phyloP scores from a whole-genome alignment of 1,284 basidiomycete species.

The Sanguinoderma infundibulare region DNA sequence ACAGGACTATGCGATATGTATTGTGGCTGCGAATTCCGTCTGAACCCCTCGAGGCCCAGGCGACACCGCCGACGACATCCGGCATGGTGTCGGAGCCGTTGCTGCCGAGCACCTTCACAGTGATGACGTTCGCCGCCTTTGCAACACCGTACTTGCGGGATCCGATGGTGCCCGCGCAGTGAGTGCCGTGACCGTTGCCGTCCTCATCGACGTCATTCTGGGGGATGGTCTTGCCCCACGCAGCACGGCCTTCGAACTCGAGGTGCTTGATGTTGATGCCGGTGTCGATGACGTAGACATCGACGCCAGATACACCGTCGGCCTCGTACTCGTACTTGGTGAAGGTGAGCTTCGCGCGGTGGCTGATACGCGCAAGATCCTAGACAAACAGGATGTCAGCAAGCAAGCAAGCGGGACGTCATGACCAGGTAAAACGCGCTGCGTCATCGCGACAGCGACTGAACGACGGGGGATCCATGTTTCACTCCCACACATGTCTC shows the following conservation, averaged over 20 bases:
- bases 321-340: slow-evolving; percentile 82
- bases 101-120: slow-evolving; percentile 96
- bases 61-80: slow-evolving; percentile 89
- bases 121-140: slow-evolving; percentile 90
- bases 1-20: too few species aligned
- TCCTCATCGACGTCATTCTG: slow-evolving; percentile 50
- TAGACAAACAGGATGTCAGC: slow-evolving; percentile 34
- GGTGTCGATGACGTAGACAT: slow-evolving; percentile 75
- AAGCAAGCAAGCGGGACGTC: not conserved
- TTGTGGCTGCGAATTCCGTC: too few species aligned
- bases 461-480: too few species aligned
- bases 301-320: slow-evolving; percentile 86
- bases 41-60: slow-evolving; percentile 81
- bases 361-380: slow-evolving; percentile 96
- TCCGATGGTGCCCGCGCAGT: slow-evolving; percentile 47
- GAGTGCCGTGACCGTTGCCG: slow-evolving; percentile 46
- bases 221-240: slow-evolving; percentile 53
- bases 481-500: not conserved
- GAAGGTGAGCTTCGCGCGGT: slow-evolving; percentile 83
- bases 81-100: slow-evolving; percentile 97
- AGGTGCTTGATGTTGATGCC: slow-evolving; percentile 89
- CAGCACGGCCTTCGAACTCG: slow-evolving; percentile 73
- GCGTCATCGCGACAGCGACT: not conserved
- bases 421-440: not conserved
- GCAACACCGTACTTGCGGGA: slow-evolving; percentile 84